Conservation (phyloP, 2,329 filamentous ascomycete genomes). For the Pezizomycotina sp. region DNA sequence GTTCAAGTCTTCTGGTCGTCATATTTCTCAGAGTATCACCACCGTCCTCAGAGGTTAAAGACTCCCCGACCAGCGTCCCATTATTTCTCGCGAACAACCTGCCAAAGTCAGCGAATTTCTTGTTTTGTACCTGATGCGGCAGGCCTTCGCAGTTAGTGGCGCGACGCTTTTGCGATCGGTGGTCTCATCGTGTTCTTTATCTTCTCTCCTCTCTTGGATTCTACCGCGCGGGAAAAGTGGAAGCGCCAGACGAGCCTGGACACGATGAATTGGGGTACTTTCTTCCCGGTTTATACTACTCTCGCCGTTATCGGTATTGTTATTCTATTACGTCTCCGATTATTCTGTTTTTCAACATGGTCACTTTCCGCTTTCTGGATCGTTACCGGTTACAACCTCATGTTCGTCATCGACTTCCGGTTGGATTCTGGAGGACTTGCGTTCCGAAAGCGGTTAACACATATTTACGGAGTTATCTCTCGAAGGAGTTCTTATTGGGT, state of each 20-base stretch:
- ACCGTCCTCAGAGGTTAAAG: constrained; percentile 47
- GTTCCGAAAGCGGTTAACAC: constrained; percentile 91
- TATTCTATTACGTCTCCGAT: constrained; percentile 71
- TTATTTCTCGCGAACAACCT: constrained; percentile 59
- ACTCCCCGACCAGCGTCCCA: constrained; percentile 51
- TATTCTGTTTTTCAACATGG: constrained; percentile 86
- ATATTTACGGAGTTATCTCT: constrained; percentile 53
- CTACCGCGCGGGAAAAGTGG: constrained; percentile 70
- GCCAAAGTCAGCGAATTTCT: constrained; percentile 85
- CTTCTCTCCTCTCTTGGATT: constrained; percentile 64
- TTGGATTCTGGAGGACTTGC: constrained; percentile 83
- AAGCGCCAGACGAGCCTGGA: constrained; percentile 61
- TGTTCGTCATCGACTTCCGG: constrained; percentile 81
- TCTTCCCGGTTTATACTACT: constrained; percentile 94
- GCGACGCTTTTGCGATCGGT: constrained; percentile 75
- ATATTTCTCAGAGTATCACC: constrained; percentile 65
- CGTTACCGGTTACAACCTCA: constrained; percentile 88
- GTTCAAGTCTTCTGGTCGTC: constrained; percentile 88
- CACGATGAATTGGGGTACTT: constrained; percentile 72
- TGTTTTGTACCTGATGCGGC: constrained; percentile 95
- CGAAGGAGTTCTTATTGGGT: constrained; percentile 73
- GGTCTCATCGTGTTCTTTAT: constrained; percentile 67
- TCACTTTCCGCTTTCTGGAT: constrained; percentile 83
- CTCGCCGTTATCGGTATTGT: constrained; percentile 83
- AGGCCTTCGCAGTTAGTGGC: constrained; percentile 78